These are phyloP conservation scores for Meyerozyma guilliermondii DNA, from an alignment of 1,139 yeast genomes.

Conservation along the genomic window DNA sequence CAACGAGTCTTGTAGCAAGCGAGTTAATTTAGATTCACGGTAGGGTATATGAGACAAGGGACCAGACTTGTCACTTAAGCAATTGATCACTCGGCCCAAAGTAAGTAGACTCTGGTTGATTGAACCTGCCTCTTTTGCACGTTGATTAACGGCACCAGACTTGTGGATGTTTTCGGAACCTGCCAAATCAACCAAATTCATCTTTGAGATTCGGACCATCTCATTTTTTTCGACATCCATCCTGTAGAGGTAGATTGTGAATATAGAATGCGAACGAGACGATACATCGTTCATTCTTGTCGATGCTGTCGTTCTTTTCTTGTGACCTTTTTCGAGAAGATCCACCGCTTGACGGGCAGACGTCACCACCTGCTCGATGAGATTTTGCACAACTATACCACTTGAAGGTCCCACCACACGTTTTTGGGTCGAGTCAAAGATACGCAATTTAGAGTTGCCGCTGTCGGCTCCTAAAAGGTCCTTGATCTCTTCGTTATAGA, in stretches of 20 bases:
- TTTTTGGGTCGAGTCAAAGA: conserved; percentile 36
- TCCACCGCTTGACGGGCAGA: conserved; percentile 48
- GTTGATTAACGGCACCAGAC: conserved; percentile 61
- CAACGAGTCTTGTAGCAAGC: conserved; percentile 64
- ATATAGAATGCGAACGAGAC: conserved; percentile 75
- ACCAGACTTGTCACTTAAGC: conserved; percentile 44
- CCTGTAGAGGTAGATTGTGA: conserved; percentile 58
- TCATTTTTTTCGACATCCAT: conserved; percentile 50
- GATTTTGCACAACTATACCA: conserved; percentile 44
- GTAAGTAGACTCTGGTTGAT: conserved; percentile 75
- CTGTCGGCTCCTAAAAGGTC: conserved; percentile 49
- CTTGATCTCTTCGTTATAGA: conserved; percentile 66
- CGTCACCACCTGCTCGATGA: conserved; percentile 51
- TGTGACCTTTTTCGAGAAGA: conserved; percentile 43
- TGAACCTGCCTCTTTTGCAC: conserved; percentile 69
- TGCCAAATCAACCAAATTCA: conserved; percentile 73
- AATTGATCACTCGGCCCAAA: conserved; percentile 67
- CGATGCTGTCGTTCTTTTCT: conserved; percentile 57
- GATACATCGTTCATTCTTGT: conserved; percentile 68
- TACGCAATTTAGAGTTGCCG: conserved; percentile 36
- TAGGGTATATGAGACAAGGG: conserved; percentile 60
- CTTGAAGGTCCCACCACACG: background rate
- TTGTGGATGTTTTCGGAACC: conserved; percentile 70
- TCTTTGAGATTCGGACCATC: conserved; percentile 48
- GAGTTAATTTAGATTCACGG: conserved; percentile 68